Percentiles rank a stretch among this genome's conserved stretches.
Evolutionary conservation across 2,329 filamentous ascomycete genomes (phyloP).

Genomic region (Botrytis byssoidea): DNA sequence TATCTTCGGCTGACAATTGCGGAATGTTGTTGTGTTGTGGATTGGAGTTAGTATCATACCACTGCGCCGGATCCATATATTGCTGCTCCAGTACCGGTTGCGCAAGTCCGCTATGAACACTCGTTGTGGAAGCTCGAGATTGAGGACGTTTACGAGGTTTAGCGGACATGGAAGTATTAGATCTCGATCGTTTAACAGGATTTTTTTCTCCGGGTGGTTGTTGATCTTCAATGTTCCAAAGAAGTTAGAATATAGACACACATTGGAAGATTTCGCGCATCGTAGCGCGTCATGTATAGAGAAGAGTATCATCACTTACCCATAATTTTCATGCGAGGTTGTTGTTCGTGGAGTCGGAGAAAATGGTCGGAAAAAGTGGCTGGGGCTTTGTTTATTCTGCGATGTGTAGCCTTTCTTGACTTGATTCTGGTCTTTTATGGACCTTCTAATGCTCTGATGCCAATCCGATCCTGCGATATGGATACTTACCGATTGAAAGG

Average conservation of each 20-base stretch:
- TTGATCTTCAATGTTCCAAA: conserved; percentile 32
- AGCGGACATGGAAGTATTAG: conserved; percentile 46
- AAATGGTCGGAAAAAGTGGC: conserved; percentile 24
- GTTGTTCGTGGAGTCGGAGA: conserved; percentile 16
- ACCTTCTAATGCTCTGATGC: neutral
- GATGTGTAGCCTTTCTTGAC: conserved; percentile 8
- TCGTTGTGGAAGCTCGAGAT: conserved; percentile 50
- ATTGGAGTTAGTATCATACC: conserved; percentile 37
- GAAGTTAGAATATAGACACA: conserved; percentile 26
- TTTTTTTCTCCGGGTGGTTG: conserved; percentile 37
- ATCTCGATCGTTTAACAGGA: conserved; percentile 45
- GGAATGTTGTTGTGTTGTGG: conserved; percentile 35
- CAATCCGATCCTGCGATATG: conserved; percentile 13
- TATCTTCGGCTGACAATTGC: conserved; percentile 55
- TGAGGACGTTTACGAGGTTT: conserved; percentile 45
- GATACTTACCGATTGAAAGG: conserved; percentile 4
- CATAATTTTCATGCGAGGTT: conserved; percentile 29
- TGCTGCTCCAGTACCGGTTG: conserved; percentile 38
- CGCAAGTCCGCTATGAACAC: conserved; percentile 41
- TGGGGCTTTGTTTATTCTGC: conserved; percentile 33
- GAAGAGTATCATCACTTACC: conserved; percentile 29
- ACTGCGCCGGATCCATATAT: conserved; percentile 34
- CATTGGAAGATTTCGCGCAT: conserved; percentile 5
- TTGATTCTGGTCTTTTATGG: neutral
- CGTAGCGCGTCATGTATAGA: conserved; percentile 12